Evolutionary conservation across 306 rosid species (phyloP).

Genomic region (Arachis stenosperma): DNA sequence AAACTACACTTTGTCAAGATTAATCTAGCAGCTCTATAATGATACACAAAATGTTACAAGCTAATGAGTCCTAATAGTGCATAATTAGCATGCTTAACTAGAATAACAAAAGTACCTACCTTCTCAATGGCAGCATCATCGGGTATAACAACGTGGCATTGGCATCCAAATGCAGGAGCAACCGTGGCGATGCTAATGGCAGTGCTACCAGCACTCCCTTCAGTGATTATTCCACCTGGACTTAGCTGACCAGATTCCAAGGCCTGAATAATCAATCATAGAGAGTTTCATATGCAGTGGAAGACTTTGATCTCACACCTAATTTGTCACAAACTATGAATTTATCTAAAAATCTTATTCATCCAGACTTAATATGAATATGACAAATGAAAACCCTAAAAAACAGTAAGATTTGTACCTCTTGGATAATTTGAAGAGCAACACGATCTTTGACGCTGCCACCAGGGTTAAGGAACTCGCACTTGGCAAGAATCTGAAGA

Average conservation of each 20-base stretch:
- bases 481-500: constrained; percentile 81
- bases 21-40: constrained; percentile 1
- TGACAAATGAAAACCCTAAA: not conserved
- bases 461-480: constrained; percentile 96
- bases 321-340: no score
- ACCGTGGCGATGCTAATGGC: constrained; percentile 94
- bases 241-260: constrained; percentile 69
- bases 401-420: constrained; percentile 46
- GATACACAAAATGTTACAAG: not conserved
- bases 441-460: constrained; percentile 97
- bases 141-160: constrained; percentile 87
- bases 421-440: constrained; percentile 80
- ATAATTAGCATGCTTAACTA: constrained; percentile 19
- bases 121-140: constrained; percentile 96
- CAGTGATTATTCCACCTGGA: constrained; percentile 84
- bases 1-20: not conserved
- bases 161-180: constrained; percentile 93
- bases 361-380: not conserved
- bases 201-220: constrained; percentile 96
- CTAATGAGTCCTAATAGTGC: not conserved
- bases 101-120: constrained; percentile 42
- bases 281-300: no score
- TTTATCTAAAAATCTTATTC: no score
- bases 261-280: constrained; percentile 57
- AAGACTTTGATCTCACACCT: no score